Conservation (phyloP, 129 eudicot genomes). For the Centella asiatica region DNA sequence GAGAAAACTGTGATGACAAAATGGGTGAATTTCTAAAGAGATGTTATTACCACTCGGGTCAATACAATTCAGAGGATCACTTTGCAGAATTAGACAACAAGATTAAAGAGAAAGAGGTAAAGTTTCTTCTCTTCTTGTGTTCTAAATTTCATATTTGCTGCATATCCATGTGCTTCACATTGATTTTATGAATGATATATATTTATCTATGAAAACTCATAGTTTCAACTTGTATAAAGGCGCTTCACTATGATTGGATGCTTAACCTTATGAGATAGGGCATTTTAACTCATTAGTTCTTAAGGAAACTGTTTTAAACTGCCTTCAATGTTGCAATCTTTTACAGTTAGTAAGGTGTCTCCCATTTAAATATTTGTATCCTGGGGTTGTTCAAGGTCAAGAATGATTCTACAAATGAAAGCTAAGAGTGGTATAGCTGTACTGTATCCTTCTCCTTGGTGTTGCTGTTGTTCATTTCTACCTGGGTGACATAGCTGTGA, state of each 20-base stretch:
- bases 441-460: neutral
- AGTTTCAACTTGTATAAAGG: no score
- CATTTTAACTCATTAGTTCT: neutral
- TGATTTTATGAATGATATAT: neutral
- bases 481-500: neutral
- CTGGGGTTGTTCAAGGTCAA: no score
- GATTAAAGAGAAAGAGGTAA: slow-evolving; percentile 68
- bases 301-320: neutral
- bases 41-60: slow-evolving; percentile 92
- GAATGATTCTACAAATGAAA: no score
- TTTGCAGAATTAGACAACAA: slow-evolving; percentile 53
- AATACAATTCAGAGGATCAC: slow-evolving; percentile 64
- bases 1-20: slow-evolving; percentile 84
- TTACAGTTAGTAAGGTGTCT: neutral
- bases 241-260: no score
- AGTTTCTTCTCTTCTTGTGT: slow-evolving; percentile 4
- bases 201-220: neutral
- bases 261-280: no score
- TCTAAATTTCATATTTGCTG: neutral
- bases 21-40: slow-evolving; percentile 64
- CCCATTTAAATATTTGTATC: neutral
- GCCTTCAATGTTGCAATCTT: neutral
- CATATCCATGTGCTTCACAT: neutral
- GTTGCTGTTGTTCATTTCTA: neutral
- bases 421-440: no score